Base-by-base conservation (phyloP, 495 filamentous ascomycete species). In the Filosporella fistucella region DNA sequence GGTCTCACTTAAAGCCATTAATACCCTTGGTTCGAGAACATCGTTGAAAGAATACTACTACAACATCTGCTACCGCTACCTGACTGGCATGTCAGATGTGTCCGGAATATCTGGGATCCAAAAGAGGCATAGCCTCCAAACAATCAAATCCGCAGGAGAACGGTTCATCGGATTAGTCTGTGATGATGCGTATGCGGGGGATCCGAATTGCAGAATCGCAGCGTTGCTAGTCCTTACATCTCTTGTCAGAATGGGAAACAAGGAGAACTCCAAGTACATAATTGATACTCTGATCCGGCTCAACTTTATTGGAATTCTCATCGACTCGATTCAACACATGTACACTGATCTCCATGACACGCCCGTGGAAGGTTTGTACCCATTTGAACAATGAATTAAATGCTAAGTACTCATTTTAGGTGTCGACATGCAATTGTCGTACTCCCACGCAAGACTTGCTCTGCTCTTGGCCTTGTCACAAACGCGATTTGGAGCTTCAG, bases 161-260 rank as follows among this genome's bases (percentile, higher is more conserved):
- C 76, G 81, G 45, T 70, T 95, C 7, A 74, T 97, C 39, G 88
- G 93, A 58, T 80, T 87, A 12, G 75, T 95, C 47, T 96, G 89
- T 61, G 91, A 97, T 62, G 93, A 99, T 71, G 93, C 89, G 42
- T 89, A 90, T 63, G 81, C 81, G 49, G 89, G 89, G 14, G 84
- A 91, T 61, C 78, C 85, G 17, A 75, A 73, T 18, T 93, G 88
- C 59, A 84, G 91, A 46, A 82, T 91, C 13, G 81, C 91, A 3
- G 88, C 93, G 25, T 71, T 95, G 26, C 74, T 96, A 22, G 61
- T 83, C 21, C 68, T 96, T 18, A 68, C 89, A 22, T 82, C 85
- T 18, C 68, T 89, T 14, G 70, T 96, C 4, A 70, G 77, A 12
- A 64, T 91, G 23, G 84, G 81, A 46, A 75, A 75, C 39, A 68